A percentile compares a stretch with the other conserved stretches of the same genome.
Conservation (phyloP, 257 asterid species). For the Fraxinus cuspidata region DNA sequence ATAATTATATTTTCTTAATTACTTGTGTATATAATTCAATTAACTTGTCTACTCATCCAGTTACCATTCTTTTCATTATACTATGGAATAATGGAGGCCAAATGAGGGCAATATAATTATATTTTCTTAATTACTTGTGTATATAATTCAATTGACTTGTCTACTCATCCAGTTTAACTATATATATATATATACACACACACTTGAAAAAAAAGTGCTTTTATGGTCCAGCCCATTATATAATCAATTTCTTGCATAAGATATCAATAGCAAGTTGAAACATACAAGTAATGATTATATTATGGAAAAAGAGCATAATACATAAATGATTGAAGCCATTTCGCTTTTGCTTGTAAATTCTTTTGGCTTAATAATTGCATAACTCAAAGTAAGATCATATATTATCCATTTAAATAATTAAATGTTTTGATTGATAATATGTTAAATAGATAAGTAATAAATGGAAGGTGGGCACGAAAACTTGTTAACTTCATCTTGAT, state of each 20-base stretch:
- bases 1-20: no score
- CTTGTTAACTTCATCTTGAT: not conserved
- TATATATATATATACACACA: not conserved
- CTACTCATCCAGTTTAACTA: conserved; percentile 1
- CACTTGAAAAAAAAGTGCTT: not conserved
- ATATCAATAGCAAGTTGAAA: conserved; percentile 11
- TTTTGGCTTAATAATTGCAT: conserved; percentile 23
- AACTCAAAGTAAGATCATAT: conserved; percentile 1
- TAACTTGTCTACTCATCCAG: no score
- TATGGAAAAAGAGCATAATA: conserved; percentile 31
- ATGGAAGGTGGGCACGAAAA: no score
- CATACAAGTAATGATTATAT: no score
- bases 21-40: no score
- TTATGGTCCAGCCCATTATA: conserved; percentile 12
- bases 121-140: no score
- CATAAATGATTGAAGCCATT: conserved; percentile 38
- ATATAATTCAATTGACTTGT: not conserved
- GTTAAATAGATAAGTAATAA: no score
- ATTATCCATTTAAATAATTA: conserved; percentile 7
- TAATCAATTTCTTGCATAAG: not conserved
- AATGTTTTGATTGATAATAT: not conserved
- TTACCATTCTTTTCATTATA: no score
- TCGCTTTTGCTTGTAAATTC: conserved; percentile 27
- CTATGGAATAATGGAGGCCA: no score
- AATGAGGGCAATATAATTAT: no score